phyloP scores from a whole-genome alignment of 345 rosid genomes.

The Raphanus sativus region DNA sequence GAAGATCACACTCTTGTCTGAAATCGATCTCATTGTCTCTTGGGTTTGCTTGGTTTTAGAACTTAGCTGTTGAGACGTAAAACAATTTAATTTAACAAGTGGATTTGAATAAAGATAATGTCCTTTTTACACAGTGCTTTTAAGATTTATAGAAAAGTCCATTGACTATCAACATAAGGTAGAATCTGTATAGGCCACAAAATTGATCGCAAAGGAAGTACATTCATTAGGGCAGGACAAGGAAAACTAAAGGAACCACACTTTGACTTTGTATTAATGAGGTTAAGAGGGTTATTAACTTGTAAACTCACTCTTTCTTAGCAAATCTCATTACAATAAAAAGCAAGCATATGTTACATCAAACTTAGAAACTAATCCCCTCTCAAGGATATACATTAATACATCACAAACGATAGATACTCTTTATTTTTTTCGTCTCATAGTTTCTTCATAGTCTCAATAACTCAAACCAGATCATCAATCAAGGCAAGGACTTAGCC shows the following conservation, averaged over 20 bases:
- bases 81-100: too few relatives aligned
- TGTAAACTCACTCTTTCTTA: background rate
- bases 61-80: too few relatives aligned
- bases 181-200: too few relatives aligned
- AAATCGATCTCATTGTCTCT: background rate
- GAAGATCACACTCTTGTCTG: background rate
- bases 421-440: background rate
- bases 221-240: conserved; percentile 52
- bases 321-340: background rate
- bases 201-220: conserved; percentile 45
- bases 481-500: conserved; percentile 38
- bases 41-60: background rate
- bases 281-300: conserved; percentile 10
- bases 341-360: background rate
- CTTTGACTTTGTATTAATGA: background rate
- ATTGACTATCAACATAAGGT: too few relatives aligned
- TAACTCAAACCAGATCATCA: background rate
- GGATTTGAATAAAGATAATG: too few relatives aligned
- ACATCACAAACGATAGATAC: conserved; percentile 3
- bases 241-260: background rate
- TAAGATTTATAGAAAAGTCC: too few relatives aligned
- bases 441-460: background rate
- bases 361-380: conserved; percentile 11
- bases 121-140: too few relatives aligned
- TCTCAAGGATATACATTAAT: conserved; percentile 7